A percentile compares a stretch with the other conserved stretches of the same genome.
Conservation (phyloP, 2,329 filamentous ascomycete genomes). For the Fusarium nygamai region DNA sequence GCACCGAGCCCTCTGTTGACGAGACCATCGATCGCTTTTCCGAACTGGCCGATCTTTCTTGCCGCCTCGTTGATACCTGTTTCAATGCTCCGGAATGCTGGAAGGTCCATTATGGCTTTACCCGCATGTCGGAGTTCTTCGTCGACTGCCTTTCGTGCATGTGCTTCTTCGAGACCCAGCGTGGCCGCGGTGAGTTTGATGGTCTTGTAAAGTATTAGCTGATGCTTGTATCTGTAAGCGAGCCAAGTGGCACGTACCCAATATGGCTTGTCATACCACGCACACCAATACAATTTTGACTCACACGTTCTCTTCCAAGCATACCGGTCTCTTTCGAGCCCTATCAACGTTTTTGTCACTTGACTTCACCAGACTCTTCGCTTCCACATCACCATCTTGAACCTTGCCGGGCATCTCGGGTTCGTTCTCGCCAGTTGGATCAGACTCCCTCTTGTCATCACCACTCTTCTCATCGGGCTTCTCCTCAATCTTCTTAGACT, state of each 20-base stretch:
- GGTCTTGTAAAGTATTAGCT: neutral
- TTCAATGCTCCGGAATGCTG: neutral
- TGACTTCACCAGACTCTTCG: neutral
- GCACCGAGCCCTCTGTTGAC: neutral
- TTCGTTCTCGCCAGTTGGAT: neutral
- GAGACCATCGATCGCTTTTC: neutral
- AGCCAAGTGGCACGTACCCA: neutral
- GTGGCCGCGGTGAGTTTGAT: neutral
- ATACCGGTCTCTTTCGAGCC: neutral
- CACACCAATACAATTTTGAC: neutral
- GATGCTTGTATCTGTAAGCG: neutral
- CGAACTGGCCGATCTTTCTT: neutral
- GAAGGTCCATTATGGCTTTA: neutral
- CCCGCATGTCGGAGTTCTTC: neutral
- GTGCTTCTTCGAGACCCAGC: neutral
- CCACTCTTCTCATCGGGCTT: neutral
- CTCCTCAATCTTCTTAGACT: neutral
- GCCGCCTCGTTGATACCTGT: neutral
- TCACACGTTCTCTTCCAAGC: neutral
- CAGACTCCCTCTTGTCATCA: rapidly evolving
- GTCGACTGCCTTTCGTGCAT: neutral
- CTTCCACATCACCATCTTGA: rapidly evolving
- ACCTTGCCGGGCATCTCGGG: rapidly evolving
- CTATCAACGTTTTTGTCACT: neutral
- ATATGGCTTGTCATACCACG: neutral